phyloP scores from a whole-genome alignment of 805 yeast genomes.

The Saccharomycopsis selenospora region DNA sequence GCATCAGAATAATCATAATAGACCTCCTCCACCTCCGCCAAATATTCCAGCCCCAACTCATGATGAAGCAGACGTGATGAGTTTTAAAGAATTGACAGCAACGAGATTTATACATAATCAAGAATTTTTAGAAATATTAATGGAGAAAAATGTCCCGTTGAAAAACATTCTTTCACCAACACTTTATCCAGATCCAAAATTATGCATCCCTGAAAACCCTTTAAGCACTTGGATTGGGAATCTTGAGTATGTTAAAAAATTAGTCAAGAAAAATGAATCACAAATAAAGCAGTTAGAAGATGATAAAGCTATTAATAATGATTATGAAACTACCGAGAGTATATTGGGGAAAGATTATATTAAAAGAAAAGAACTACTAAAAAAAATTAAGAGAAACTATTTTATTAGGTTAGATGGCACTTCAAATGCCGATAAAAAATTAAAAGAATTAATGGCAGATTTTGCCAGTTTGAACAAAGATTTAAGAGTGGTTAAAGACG shows the following conservation, averaged over 20 bases:
- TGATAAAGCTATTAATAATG: slow-evolving; percentile 10
- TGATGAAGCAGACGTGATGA: slow-evolving; percentile 49
- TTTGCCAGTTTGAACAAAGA: neutral
- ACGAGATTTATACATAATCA: slow-evolving; percentile 40
- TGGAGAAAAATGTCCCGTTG: slow-evolving; percentile 39
- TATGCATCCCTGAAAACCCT: slow-evolving; percentile 3
- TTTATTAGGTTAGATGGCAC: neutral
- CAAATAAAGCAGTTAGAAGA: slow-evolving; percentile 19
- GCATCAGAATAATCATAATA: neutral
- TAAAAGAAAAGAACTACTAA: neutral
- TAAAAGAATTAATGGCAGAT: neutral
- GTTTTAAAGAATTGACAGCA: slow-evolving; percentile 40
- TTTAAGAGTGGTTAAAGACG: neutral
- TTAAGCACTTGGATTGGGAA: slow-evolving; percentile 18
- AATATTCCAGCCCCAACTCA: slow-evolving; percentile 24
- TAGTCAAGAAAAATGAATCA: slow-evolving; percentile 20
- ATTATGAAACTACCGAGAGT: neutral
- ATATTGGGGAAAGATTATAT: neutral
- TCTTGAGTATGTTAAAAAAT: slow-evolving; percentile 11
- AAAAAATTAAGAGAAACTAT: neutral
- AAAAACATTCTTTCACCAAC: slow-evolving; percentile 39
- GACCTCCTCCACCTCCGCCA: neutral
- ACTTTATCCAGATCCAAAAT: slow-evolving; percentile 22
- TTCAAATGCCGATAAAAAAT: slow-evolving; percentile 1
- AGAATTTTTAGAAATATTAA: slow-evolving; percentile 41